These are phyloP conservation scores for Lecanicillium sp. DNA, from an alignment of 2,329 filamentous ascomycete species.

Conservation along the genomic window DNA sequence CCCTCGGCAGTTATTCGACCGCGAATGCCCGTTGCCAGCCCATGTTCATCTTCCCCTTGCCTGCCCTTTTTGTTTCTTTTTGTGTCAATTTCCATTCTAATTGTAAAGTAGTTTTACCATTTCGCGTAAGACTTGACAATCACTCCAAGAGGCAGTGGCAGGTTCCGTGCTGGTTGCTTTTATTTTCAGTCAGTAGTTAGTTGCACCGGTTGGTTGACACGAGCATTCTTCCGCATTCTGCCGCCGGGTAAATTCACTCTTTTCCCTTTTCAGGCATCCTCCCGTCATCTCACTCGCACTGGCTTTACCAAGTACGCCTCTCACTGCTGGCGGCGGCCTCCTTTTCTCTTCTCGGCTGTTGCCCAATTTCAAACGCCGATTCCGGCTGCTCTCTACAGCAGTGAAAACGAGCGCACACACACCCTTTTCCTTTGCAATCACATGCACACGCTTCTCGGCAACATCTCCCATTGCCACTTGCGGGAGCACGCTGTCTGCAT, in stretches of 20 bases:
- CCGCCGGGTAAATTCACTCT: slow-evolving; percentile 8
- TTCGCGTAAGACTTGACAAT: neutral
- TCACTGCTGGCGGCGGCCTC: slow-evolving; percentile 9
- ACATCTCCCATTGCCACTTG: too few relatives aligned
- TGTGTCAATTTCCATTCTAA: too few relatives aligned
- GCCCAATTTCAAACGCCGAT: slow-evolving; percentile 6
- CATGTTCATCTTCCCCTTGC: neutral
- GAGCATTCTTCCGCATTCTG: neutral
- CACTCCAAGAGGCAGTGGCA: too few relatives aligned
- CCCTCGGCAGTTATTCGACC: neutral
- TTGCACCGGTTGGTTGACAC: neutral
- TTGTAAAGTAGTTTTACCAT: too few relatives aligned
- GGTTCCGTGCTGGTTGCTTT: neutral
- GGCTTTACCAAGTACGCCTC: too few relatives aligned
- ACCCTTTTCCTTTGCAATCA: too few relatives aligned
- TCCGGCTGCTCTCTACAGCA: neutral
- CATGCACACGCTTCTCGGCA: too few relatives aligned
- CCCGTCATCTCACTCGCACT: slow-evolving; percentile 1
- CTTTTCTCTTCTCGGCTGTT: slow-evolving; percentile 2
- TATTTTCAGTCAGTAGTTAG: neutral
- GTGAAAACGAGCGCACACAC: neutral
- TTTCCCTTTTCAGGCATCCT: neutral
- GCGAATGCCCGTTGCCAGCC: neutral
- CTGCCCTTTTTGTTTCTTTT: too few relatives aligned
- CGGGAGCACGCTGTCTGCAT: too few relatives aligned